Conservation (phyloP, 805 yeast genomes). For the Pichia eremophila region DNA sequence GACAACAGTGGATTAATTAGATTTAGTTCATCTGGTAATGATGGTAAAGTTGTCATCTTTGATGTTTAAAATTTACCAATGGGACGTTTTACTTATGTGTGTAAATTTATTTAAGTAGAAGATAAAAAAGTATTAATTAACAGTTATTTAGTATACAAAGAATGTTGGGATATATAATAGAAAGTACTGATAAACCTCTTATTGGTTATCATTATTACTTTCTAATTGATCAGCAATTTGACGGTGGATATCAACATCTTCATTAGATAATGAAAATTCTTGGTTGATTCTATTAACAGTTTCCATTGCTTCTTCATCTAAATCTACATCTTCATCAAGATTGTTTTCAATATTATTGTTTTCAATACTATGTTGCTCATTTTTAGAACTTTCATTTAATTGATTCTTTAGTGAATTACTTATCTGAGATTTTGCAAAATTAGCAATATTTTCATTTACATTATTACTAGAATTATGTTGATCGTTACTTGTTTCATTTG, state of each 20-base stretch:
- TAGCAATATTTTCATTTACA: too few relatives aligned
- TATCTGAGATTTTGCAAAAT: too few relatives aligned
- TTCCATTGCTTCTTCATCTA: constrained; percentile 6
- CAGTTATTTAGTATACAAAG: not conserved
- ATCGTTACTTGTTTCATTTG: not conserved
- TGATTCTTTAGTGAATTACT: too few relatives aligned
- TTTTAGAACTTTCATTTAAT: not conserved
- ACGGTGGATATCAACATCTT: constrained; percentile 6
- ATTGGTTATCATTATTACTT: not conserved
- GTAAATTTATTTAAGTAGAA: not conserved
- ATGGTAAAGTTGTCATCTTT: constrained; percentile 85
- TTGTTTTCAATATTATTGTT: not conserved
- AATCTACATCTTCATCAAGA: constrained; percentile 4
- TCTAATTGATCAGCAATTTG: constrained; percentile 8
- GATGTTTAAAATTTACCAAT: constrained; percentile 27
- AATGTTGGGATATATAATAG: not conserved
- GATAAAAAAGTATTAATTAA: not conserved
- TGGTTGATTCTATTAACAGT: constrained; percentile 6
- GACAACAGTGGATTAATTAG: constrained; percentile 39
- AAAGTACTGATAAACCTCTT: too few relatives aligned
- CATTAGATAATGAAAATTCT: constrained; percentile 2
- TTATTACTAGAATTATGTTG: not conserved
- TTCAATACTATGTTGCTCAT: not conserved
- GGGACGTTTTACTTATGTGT: not conserved
- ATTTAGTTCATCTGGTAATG: constrained; percentile 74